phyloP scores from a whole-genome alignment of 306 rosid genomes.

The Erythrophleum fordii region DNA sequence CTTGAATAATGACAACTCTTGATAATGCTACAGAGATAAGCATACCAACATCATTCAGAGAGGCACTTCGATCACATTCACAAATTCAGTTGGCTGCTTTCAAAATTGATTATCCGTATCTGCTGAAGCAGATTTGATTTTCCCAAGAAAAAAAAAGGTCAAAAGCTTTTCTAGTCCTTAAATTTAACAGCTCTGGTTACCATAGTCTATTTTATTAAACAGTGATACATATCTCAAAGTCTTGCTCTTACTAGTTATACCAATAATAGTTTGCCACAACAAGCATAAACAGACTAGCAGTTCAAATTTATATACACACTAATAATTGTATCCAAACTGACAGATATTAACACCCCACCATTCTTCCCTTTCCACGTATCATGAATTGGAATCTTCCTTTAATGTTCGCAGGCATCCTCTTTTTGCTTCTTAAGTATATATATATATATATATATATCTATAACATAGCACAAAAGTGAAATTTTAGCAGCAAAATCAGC shows the following conservation, averaged over 20 bases:
- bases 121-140: not conserved
- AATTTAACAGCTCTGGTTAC: not conserved
- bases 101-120: too few species aligned
- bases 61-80: too few species aligned
- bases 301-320: too few species aligned
- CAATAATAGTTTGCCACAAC: not conserved
- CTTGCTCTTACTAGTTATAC: not conserved
- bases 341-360: too few species aligned
- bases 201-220: not conserved
- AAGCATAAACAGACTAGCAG: not conserved
- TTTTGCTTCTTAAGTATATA: not conserved
- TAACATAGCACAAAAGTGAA: constrained; percentile 17
- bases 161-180: not conserved
- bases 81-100: too few species aligned
- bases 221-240: not conserved
- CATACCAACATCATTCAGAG: too few species aligned
- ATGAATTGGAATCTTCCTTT: constrained; percentile 1
- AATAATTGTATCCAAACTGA: too few species aligned
- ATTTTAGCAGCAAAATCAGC: constrained; percentile 21
- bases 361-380: not conserved
- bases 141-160: not conserved
- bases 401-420: not conserved
- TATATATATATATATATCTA: not conserved
- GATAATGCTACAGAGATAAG: too few species aligned
- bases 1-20: too few species aligned